These are phyloP conservation scores for Leptographium wingfieldii DNA, from an alignment of 2,329 filamentous ascomycete genomes.

Conservation along the genomic window DNA sequence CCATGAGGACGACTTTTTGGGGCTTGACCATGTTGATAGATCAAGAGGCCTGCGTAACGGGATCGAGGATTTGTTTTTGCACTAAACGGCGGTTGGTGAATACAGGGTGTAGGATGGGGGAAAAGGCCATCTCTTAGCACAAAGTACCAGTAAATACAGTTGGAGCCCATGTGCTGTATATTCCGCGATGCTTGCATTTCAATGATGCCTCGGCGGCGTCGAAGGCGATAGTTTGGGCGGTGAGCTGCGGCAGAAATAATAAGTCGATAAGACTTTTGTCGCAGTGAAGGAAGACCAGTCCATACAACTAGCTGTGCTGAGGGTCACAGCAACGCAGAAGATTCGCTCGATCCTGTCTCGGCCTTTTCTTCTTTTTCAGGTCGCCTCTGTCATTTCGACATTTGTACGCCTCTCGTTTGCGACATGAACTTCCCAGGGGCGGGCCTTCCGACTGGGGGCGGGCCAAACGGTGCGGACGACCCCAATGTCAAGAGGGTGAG, in stretches of 20 bases:
- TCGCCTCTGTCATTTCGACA: background rate
- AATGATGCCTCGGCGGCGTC: background rate
- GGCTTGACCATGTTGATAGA: conserved; percentile 54
- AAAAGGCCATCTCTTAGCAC: background rate
- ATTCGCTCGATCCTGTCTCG: background rate
- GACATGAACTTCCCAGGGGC: conserved; percentile 28
- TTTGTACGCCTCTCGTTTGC: background rate
- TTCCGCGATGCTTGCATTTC: background rate
- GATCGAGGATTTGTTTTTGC: conserved; percentile 49
- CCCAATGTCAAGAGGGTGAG: conserved; percentile 33
- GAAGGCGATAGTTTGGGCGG: conserved; percentile 17
- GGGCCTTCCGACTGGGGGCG: conserved; percentile 12
- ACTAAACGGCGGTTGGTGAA: conserved; percentile 14
- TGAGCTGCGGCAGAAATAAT: conserved; percentile 27
- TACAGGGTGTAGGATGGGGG: background rate
- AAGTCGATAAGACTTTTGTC: conserved; percentile 7
- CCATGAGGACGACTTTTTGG: conserved; percentile 48
- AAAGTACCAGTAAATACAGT: conserved; percentile 7
- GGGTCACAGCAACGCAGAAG: background rate
- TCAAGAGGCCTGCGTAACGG: conserved; percentile 46
- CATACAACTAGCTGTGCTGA: background rate
- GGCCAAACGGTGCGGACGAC: conserved; percentile 24
- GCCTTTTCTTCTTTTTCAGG: background rate
- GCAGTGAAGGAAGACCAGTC: background rate
- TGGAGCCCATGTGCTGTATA: background rate